A percentile compares a stretch with the other conserved stretches of the same genome.
Conservation (phyloP, 179 eudicot species). For the Sideroxylon spinosum region DNA sequence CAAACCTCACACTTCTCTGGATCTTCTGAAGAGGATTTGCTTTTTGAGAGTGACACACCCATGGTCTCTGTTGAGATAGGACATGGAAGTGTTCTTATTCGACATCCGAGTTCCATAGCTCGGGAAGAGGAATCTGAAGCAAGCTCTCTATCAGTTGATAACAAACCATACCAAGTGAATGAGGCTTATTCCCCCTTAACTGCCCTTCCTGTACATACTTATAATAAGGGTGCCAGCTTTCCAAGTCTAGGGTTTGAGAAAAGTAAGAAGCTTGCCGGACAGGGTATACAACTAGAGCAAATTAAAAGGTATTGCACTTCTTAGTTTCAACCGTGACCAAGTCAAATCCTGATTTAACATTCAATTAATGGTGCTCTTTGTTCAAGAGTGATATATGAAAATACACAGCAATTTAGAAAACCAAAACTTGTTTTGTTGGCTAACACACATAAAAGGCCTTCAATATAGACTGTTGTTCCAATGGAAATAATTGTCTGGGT, state of each 20-base stretch:
- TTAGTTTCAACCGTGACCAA: neutral
- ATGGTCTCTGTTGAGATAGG: constrained; percentile 99
- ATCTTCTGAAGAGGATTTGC: constrained; percentile 89
- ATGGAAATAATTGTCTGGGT: neutral
- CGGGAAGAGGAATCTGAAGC: constrained; percentile 99
- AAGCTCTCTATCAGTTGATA: constrained; percentile 85
- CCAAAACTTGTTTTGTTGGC: neutral
- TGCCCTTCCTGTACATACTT: constrained; percentile 36
- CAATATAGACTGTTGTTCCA: neutral
- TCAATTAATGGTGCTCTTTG: neutral
- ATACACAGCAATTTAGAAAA: neutral
- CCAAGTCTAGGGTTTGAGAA: constrained; percentile 29
- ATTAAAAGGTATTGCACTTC: constrained; percentile 41
- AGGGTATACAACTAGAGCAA: constrained; percentile 43
- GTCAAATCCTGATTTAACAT: neutral
- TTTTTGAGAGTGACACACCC: constrained; percentile 76
- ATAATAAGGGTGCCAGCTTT: constrained; percentile 35
- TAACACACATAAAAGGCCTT: neutral
- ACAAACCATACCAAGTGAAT: constrained; percentile 36
- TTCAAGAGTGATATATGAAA: neutral
- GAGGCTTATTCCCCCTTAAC: constrained; percentile 50
- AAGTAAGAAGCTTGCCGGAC: constrained; percentile 41
- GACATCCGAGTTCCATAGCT: constrained; percentile 72
- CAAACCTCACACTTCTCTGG: constrained; percentile 68
- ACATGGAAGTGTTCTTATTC: constrained; percentile 93